Conservation (phyloP, 225 moss, liverwort and hornwort genomes). For the Sphagnum contortum region DNA sequence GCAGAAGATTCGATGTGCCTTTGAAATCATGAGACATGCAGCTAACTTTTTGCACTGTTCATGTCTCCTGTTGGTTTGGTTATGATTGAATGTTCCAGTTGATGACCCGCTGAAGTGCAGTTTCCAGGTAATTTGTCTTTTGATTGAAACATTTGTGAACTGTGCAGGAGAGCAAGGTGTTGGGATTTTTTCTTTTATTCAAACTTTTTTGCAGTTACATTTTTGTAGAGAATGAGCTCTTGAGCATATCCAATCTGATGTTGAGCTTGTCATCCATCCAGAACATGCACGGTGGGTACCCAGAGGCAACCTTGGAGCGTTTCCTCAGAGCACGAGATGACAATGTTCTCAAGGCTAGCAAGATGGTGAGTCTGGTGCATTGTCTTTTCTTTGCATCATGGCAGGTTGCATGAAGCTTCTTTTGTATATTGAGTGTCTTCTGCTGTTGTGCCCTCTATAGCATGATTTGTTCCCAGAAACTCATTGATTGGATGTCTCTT, state of each 20-base stretch:
- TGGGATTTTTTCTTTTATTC: background rate
- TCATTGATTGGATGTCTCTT: background rate
- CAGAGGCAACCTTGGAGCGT: slow-evolving; percentile 52
- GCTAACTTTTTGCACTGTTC: background rate
- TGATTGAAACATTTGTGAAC: slow-evolving; percentile 1
- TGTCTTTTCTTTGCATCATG: background rate
- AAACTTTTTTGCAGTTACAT: background rate
- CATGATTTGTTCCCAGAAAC: background rate
- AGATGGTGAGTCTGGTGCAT: slow-evolving; percentile 54
- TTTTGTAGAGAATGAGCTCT: background rate
- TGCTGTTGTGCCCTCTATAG: too few relatives aligned
- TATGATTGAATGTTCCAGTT: slow-evolving; percentile 14
- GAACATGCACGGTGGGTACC: slow-evolving; percentile 67
- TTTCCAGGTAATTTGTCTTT: slow-evolving; percentile 24
- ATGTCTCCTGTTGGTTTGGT: background rate
- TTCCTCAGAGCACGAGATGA: slow-evolving; percentile 80
- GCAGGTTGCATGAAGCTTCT: too few relatives aligned
- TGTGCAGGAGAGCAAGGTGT: background rate
- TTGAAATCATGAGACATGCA: background rate
- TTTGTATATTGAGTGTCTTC: too few relatives aligned
- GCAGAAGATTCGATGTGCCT: background rate
- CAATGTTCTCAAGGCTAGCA: slow-evolving; percentile 53
- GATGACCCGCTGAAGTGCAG: slow-evolving; percentile 25
- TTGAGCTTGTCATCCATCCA: slow-evolving; percentile 15
- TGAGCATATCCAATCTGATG: background rate